Base-by-base conservation (phyloP, 257 asterid species). In the Solanum verrucosum region DNA sequence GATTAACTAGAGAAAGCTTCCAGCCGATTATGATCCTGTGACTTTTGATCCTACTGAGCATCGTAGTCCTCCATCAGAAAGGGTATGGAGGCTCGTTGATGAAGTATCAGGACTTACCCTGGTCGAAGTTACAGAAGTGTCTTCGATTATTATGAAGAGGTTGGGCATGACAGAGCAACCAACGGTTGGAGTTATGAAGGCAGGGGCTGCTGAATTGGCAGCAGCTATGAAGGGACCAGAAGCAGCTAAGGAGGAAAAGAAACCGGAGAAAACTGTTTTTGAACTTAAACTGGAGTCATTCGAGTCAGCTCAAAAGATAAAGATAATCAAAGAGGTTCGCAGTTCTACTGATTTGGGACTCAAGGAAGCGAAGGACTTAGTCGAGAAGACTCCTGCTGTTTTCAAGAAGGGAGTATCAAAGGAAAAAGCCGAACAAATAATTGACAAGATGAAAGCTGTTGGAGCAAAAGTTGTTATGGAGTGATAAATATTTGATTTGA, bases 71-170 rank as follows among this genome's bases (percentile, higher is more conserved):
- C 98, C 99, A 29, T 88, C 95, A 1, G 96, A 92, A 60, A 90
- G 95, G 86, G 97, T 96, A 16, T 93, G 98, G 98, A 93, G 90
- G 87, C 98, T 96, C 8, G 97, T 95, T 27, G 98, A 96, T 88
- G 99, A 94, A 85, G 90, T 95, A 49, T 87, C 99, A 18, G 92
- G 93, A 6, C 96, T 96, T 86, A 94, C 96, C 23, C 91, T 96
- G 75, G 92, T 79, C 38, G 98, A 96, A 87, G 82, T 91, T 71
- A 89, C 95, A 10, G 96, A 94, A 91, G 93, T 95, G 14, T 90
- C 93, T 34, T 84, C 92, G 6, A 96, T 96, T 67, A 65, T 91
- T 83, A 90, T 91, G 91, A 88, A 68, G 87, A 91, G 77, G 86
- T 35, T 91, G 87, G 90, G 90, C 21, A 88, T 90, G 90, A 85